These are phyloP conservation scores for Zygosaccharomyces pseudorouxii DNA, from an alignment of 805 yeast genomes.

Conservation along the genomic window DNA sequence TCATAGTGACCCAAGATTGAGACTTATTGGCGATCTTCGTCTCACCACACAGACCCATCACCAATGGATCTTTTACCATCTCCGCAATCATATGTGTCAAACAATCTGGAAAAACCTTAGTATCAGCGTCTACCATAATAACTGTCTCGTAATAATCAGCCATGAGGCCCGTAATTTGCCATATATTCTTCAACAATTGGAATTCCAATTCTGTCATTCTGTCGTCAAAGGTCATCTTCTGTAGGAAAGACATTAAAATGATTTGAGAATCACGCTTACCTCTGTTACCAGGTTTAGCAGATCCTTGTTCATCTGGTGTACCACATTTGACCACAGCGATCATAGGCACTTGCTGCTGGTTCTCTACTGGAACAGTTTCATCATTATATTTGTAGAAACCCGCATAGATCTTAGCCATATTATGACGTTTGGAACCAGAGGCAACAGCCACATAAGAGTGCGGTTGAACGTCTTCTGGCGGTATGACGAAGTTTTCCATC, in stretches of 20 bases:
- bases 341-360: constrained; percentile 83
- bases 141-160: constrained; percentile 77
- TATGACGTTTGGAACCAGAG: constrained; percentile 89
- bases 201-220: constrained; percentile 90
- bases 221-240: constrained; percentile 83
- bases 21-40: constrained; percentile 83
- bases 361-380: constrained; percentile 65
- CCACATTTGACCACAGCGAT: constrained; percentile 82
- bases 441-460: constrained; percentile 94
- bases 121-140: constrained; percentile 94
- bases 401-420: constrained; percentile 94
- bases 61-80: constrained; percentile 76
- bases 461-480: constrained; percentile 71
- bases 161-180: constrained; percentile 82
- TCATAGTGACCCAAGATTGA: constrained; percentile 84
- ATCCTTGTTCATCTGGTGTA: constrained; percentile 67
- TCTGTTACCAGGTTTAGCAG: constrained; percentile 84
- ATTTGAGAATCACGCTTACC: constrained; percentile 96
- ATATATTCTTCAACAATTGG: constrained; percentile 66
- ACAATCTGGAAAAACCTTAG: constrained; percentile 81
- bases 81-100: constrained; percentile 86
- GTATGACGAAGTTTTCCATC: constrained; percentile 75
- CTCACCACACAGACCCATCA: constrained; percentile 95
- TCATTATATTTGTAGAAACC: constrained; percentile 90
- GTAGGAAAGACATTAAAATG: constrained; percentile 84